Evolutionary conservation across 176 grass and related monocot species (phyloP), one percentile per base, ranked within the genome.

Genomic region (Tillandsia leiboldiana): DNA sequence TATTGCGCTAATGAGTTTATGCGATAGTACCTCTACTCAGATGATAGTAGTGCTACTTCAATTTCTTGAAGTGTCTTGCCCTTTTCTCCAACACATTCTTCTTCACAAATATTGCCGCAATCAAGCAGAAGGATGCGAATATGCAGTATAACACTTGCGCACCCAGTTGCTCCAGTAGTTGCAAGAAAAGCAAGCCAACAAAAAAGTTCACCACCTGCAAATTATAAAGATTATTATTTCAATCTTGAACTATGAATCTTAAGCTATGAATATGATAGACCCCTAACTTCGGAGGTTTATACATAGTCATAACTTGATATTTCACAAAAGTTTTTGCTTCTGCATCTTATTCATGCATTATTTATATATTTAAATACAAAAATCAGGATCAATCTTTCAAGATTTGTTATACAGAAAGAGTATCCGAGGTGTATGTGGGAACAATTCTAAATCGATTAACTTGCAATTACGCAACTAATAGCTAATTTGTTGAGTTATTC

Each of bases 41-140:
- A 56, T 76, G 88, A 82, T 9, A 99, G 73, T 10, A 99, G 90
- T 26, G 95, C 86, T 56, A 94, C 80, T 83, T 99, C 95, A 70
- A 99, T 99, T 84, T 99, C 95, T 73, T 94, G 95, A 68, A 99
- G 80, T 72, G 87, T 88, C 78, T 90, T 99, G 53, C 95, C 95
- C 76, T 99, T 99, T 59, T 94, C 79, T 99, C 95, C 14, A 99
- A 48, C 8, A 99, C 87, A 77, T 99, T 87, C 12, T 72, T 84
- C 26, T 66, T 73, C 77, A 99, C 95, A 64, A 99, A 99, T 79
- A 99, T 86, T 29, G 87, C 85, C 53, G 84, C 90, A 65, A 94
- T 79, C 79, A 94, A 77, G 51, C 95, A 94, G 50, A 85, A 81
- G 70, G 90, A 86, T 22, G 87, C 84, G 73, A 99, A 99, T 48